A percentile compares a stretch with the other conserved stretches of the same genome.
Evolutionary conservation across 129 eudicot species (phyloP).

Genomic region (Lonicera japonica): DNA sequence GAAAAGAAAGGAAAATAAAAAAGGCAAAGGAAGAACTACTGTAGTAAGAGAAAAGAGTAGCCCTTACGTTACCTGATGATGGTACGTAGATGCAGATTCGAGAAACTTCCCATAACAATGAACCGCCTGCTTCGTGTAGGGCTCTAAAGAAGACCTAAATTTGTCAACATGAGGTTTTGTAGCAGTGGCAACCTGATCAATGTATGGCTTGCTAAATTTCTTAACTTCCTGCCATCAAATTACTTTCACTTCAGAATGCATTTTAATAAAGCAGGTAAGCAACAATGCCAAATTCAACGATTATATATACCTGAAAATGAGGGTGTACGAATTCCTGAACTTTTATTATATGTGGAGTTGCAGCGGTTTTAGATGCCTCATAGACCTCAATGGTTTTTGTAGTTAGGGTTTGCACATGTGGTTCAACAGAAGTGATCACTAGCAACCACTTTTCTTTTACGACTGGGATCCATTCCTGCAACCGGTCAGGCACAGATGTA

Average conservation of each 20-base stretch:
- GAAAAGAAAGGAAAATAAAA: too few relatives aligned
- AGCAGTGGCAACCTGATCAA: constrained; percentile 53
- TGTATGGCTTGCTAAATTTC: constrained; percentile 63
- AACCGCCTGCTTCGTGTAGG: constrained; percentile 55
- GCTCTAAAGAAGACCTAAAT: constrained; percentile 43
- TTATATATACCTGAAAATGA: constrained; percentile 47
- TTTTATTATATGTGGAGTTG: constrained; percentile 49
- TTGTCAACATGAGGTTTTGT: constrained; percentile 68
- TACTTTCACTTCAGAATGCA: constrained; percentile 11
- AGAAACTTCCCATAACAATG: constrained; percentile 38
- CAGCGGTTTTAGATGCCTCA: constrained; percentile 36
- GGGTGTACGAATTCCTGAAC: constrained; percentile 45
- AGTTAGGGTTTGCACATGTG: constrained; percentile 46
- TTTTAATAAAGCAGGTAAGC: not conserved
- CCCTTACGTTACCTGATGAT: constrained; percentile 44
- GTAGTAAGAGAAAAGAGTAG: not conserved
- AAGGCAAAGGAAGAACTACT: not conserved
- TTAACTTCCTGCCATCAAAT: constrained; percentile 50
- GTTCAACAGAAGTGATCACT: constrained; percentile 49
- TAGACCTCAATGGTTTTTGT: constrained; percentile 47
- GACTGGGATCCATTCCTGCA: constrained; percentile 66
- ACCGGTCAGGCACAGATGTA: not conserved
- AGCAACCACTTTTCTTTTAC: constrained; percentile 69
- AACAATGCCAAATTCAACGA: not conserved
- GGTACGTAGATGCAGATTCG: constrained; percentile 54